These are phyloP conservation scores for Scheffersomyces cryptocercus DNA, from an alignment of 1,139 yeast genomes.

Conservation along the genomic window DNA sequence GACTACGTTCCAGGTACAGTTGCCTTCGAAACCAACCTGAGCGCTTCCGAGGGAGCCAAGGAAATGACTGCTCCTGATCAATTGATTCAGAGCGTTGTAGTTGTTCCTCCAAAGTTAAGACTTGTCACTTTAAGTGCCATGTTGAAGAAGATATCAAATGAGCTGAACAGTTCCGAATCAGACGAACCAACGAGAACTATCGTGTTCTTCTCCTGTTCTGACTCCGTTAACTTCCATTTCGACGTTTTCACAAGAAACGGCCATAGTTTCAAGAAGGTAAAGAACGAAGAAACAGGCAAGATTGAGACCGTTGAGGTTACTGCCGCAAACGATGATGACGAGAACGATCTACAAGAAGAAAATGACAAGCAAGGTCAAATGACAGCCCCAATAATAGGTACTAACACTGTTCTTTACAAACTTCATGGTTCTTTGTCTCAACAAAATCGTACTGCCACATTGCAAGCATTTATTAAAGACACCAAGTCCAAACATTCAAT, in stretches of 20 bases:
- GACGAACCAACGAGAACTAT: conserved; percentile 51
- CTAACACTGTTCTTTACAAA: conserved; percentile 59
- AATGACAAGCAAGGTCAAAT: conserved; percentile 42
- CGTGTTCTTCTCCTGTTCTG: conserved; percentile 91
- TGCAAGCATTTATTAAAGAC: conserved; percentile 58
- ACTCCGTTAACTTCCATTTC: conserved; percentile 91
- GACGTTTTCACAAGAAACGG: conserved; percentile 66
- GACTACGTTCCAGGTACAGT: conserved; percentile 35
- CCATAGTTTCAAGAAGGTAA: conserved; percentile 33
- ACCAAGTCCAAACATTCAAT: conserved; percentile 53
- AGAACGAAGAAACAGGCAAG: conserved; percentile 26
- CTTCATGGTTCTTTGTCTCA: conserved; percentile 91
- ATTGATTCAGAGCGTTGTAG: conserved; percentile 70
- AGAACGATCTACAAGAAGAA: conserved; percentile 16
- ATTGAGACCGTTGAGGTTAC: conserved; percentile 16
- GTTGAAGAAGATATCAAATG: conserved; percentile 49
- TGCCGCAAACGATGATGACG: conserved; percentile 15
- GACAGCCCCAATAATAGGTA: conserved; percentile 56
- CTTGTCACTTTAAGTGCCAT: conserved; percentile 76
- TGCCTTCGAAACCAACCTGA: conserved; percentile 36
- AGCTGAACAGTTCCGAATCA: conserved; percentile 21
- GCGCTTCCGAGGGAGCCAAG: conserved; percentile 20
- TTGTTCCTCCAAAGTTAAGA: conserved; percentile 90
- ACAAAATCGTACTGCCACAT: conserved; percentile 74
- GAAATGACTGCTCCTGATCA: conserved; percentile 79